Base-by-base conservation (phyloP, 2,329 filamentous ascomycete genomes). In the Pseudocercospora cruenta region DNA sequence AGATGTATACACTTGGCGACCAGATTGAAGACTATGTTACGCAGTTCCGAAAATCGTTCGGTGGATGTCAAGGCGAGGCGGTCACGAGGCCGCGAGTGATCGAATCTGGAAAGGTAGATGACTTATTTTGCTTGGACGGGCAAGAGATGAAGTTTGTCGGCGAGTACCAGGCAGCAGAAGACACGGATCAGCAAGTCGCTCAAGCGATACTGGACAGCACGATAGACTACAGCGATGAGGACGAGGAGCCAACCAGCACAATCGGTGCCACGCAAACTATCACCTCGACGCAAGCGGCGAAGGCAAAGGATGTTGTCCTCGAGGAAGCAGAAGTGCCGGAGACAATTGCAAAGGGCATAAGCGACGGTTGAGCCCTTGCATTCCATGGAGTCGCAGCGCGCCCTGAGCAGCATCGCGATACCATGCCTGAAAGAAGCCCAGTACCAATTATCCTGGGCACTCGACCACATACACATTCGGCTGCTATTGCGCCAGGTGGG, bases 121-220 rank as follows among this genome's bases (percentile, higher is more conserved):
- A 92, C 74, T 78, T 93, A 58, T 94, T 94, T 75, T 94, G 91
- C 73, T 79, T 82, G 28, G 66, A 74, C 16, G 74, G 71, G 3
- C 60, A 73, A 12, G 71, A 75, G 16, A 49, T 71, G 12, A 69
- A 72, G 31, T 76, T 70, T 57, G 72, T 68, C 3, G 69, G 66
- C 39, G 69, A 69, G 24, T 58, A 69, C 26, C 57, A 54, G 12
- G 57, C 68, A 31, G 24, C 19, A 14, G 49, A 39, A 43, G 61
- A 60, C 14, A 19, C 22, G 9, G 68, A 55, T 28, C 59, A 62
- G 19, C 26, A 60, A 26, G 51, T 60, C 36, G 65, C 64, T 12
- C 49, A 59, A 22, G 53, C 47, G 1, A 64, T 66, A 22, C 49
- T 58, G 31, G 66, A 67, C 26, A 55, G 45, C 19, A 66, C 58